These are phyloP conservation scores for Arachis stenosperma DNA, from an alignment of 306 rosid species.

Conservation along the genomic window DNA sequence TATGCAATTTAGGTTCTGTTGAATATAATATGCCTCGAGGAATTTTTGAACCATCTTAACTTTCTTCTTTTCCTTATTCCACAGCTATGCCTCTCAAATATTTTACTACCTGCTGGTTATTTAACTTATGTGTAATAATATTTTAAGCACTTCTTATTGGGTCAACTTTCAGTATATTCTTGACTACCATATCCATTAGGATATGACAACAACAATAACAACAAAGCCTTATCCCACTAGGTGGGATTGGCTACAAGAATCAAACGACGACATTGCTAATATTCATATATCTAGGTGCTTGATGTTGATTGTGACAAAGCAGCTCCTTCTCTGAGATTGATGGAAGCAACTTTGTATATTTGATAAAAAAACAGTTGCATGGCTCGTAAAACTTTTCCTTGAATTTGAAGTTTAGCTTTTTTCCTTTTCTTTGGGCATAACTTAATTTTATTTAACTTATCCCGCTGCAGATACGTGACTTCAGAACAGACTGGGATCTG, in stretches of 20 bases:
- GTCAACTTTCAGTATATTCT: background rate
- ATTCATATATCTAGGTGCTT: slow-evolving; percentile 8
- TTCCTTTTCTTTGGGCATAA: slow-evolving; percentile 24
- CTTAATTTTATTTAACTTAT: slow-evolving; percentile 29
- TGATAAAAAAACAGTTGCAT: slow-evolving; percentile 14
- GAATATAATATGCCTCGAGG: slow-evolving; percentile 15
- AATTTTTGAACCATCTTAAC: slow-evolving; percentile 29
- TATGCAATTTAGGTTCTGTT: slow-evolving; percentile 45
- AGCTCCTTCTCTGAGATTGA: slow-evolving; percentile 9
- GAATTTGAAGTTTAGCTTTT: slow-evolving; percentile 5
- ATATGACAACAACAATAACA: background rate
- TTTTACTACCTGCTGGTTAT: background rate
- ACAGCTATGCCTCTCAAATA: background rate
- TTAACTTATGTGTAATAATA: background rate
- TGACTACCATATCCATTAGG: background rate
- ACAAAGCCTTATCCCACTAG: background rate
- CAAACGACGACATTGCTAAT: background rate
- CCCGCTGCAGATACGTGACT: slow-evolving; percentile 70
- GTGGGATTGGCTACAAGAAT: too few relatives aligned
- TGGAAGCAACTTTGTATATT: slow-evolving; percentile 22
- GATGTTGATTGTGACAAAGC: slow-evolving; percentile 15
- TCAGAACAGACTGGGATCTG: slow-evolving; percentile 80
- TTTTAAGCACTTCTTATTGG: background rate
- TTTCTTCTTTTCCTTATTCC: background rate
- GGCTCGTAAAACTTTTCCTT: slow-evolving; percentile 6